These are phyloP conservation scores for Apiospora hydei DNA, from an alignment of 2,329 filamentous ascomycete species.

Conservation along the genomic window DNA sequence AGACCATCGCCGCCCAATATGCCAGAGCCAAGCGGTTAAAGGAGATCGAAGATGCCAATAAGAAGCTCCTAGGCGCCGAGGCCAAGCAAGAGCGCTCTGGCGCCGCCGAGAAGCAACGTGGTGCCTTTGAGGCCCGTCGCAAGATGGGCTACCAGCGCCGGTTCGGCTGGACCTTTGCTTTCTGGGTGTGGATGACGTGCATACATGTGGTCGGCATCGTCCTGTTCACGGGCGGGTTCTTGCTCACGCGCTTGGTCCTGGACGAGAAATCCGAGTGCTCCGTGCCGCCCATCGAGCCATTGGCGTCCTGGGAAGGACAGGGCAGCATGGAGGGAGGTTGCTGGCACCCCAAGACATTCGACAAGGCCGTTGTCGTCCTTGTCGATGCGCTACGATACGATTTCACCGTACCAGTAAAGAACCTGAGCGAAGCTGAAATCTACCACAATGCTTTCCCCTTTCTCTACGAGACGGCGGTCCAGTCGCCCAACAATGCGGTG, in stretches of 20 bases:
- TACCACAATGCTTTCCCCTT: conserved; percentile 92
- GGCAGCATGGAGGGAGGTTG: conserved; percentile 71
- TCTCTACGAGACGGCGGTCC: conserved; percentile 80
- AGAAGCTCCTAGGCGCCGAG: conserved; percentile 32
- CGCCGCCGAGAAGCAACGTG: conserved; percentile 52
- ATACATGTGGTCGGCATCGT: conserved; percentile 84
- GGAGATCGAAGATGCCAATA: conserved; percentile 49
- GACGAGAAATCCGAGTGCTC: conserved; percentile 77
- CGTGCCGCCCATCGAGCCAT: conserved; percentile 68
- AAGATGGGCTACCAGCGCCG: conserved; percentile 59
- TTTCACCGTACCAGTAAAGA: conserved; percentile 83
- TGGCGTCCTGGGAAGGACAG: conserved; percentile 50
- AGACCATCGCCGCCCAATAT: conserved; percentile 61
- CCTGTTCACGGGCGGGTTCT: conserved; percentile 93
- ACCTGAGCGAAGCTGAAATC: conserved; percentile 59
- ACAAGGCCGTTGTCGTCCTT: conserved; percentile 88
- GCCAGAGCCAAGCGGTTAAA: conserved; percentile 60
- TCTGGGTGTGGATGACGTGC: conserved; percentile 74
- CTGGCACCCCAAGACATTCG: conserved; percentile 95
- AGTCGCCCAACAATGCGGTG: conserved; percentile 82
- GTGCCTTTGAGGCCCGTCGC: conserved; percentile 55
- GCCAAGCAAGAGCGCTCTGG: conserved; percentile 44
- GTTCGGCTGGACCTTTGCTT: conserved; percentile 67
- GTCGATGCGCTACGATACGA: conserved; percentile 97
- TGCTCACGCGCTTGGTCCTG: conserved; percentile 84